Percentiles rank a stretch among this genome's conserved stretches.
These are phyloP conservation scores for Mycogone perniciosa DNA, from an alignment of 2,329 filamentous ascomycete genomes.

Conservation along the genomic window DNA sequence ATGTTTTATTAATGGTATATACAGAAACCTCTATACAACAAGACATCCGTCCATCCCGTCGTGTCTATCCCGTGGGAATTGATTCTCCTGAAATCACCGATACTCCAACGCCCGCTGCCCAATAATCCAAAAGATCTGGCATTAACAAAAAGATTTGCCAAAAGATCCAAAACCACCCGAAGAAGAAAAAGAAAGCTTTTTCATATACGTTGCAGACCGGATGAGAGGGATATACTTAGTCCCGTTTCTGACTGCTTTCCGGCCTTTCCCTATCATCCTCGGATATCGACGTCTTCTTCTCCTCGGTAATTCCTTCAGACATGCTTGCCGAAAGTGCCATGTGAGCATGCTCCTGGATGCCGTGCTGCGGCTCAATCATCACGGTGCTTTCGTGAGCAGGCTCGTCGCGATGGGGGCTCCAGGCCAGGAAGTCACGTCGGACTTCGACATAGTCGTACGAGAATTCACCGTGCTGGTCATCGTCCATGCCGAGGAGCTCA, in stretches of 20 bases:
- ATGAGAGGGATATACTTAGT: background rate
- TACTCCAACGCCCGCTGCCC: conserved; percentile 15
- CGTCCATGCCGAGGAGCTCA: conserved; percentile 81
- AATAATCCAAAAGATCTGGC: background rate
- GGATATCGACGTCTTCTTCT: conserved; percentile 14
- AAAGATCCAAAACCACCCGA: background rate
- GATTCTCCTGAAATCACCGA: background rate
- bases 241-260: conserved; percentile 5
- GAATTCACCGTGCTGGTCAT: conserved; percentile 85
- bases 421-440: conserved; percentile 79
- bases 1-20: conserved; percentile 4
- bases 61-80: background rate
- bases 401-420: conserved; percentile 69
- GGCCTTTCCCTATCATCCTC: conserved; percentile 3
- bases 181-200: conserved; percentile 9
- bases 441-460: conserved; percentile 89
- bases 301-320: conserved; percentile 19
- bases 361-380: conserved; percentile 59
- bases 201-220: background rate
- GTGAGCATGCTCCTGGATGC: conserved; percentile 58
- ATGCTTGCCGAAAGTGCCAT: conserved; percentile 28
- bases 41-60: background rate
- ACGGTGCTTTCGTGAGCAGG: conserved; percentile 52
- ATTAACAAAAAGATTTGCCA: background rate
- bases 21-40: conserved; percentile 4